A percentile compares a stretch with the other conserved stretches of the same genome.
phyloP scores from a whole-genome alignment of 345 rosid species.

The Combretum micranthum region DNA sequence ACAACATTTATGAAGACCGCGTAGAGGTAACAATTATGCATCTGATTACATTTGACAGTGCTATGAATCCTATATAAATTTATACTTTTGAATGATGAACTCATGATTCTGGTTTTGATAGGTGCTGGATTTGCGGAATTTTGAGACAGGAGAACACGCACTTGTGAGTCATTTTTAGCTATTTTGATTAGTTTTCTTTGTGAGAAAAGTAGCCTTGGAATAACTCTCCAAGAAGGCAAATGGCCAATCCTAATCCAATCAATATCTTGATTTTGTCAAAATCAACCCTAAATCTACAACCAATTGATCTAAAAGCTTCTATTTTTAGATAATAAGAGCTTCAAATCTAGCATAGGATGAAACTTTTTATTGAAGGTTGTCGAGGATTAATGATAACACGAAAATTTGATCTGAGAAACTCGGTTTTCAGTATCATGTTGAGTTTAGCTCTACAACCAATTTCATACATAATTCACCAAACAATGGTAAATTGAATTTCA shows the following conservation, averaged over 20 bases:
- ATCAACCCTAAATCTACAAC: too few species aligned
- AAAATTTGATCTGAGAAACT: too few species aligned
- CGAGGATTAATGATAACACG: too few species aligned
- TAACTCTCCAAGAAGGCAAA: too few species aligned
- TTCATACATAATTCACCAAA: too few species aligned
- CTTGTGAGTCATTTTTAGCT: constrained; percentile 47
- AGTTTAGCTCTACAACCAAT: neutral
- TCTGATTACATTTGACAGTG: neutral
- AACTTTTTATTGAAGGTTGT: too few species aligned
- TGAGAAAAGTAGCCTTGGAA: neutral
- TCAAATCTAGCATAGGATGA: too few species aligned
- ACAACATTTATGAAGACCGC: constrained; percentile 87
- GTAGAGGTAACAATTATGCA: constrained; percentile 57
- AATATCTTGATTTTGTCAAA: too few species aligned
- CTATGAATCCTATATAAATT: too few species aligned
- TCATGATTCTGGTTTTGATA: constrained; percentile 10
- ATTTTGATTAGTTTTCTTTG: neutral
- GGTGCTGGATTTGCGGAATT: constrained; percentile 72
- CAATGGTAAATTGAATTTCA: too few species aligned
- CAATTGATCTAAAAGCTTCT: too few species aligned
- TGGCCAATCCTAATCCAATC: too few species aligned
- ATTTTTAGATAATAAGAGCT: neutral
- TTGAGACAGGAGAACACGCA: constrained; percentile 94
- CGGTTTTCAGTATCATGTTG: neutral
- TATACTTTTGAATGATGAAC: neutral